Evolutionary conservation across 768 basidiomycete species (phyloP).

Genomic region (Boletus sp.): DNA sequence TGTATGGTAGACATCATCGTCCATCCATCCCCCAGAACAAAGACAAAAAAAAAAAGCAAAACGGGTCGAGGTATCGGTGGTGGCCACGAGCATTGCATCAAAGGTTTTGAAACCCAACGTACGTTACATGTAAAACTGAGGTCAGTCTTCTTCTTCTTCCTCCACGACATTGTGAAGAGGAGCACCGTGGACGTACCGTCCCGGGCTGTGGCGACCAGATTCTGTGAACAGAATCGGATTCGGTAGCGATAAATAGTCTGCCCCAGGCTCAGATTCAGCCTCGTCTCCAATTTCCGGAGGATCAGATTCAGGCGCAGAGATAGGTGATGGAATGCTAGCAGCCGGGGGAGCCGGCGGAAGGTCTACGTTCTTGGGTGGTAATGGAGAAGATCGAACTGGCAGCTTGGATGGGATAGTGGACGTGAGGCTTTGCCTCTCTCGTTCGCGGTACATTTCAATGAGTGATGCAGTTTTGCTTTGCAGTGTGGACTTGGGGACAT

Average conservation of each 20-base stretch:
- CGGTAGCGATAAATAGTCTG: slow-evolving; percentile 31
- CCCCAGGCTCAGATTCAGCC: slow-evolving; percentile 24
- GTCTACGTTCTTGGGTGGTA: slow-evolving; percentile 6
- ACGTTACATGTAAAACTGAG: slow-evolving; percentile 17
- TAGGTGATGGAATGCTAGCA: slow-evolving; percentile 14
- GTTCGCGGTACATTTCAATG: slow-evolving; percentile 84
- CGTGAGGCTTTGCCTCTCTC: slow-evolving; percentile 43
- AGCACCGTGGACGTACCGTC: slow-evolving; percentile 77
- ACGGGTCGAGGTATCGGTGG: slow-evolving; percentile 25
- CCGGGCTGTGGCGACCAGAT: slow-evolving; percentile 58
- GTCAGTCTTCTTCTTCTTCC: slow-evolving; percentile 67
- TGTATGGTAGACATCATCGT: slow-evolving; percentile 3
- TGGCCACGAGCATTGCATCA: slow-evolving; percentile 11
- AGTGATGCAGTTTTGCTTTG: slow-evolving; percentile 70
- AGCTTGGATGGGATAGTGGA: slow-evolving; percentile 27
- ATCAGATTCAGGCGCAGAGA: slow-evolving; percentile 16
- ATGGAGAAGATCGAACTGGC: slow-evolving; percentile 31
- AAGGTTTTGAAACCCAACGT: slow-evolving; percentile 14
- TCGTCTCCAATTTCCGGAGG: slow-evolving; percentile 29
- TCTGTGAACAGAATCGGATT: slow-evolving; percentile 39
- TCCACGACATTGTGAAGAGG: slow-evolving; percentile 85
- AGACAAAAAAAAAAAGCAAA: background rate
- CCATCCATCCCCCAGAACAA: slow-evolving; percentile 12
- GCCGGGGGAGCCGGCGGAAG: slow-evolving; percentile 2
- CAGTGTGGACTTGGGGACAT: slow-evolving; percentile 19